Evolutionary conservation across 192 early-diverging fungal genomes (phyloP), one percentile per base, ranked within the genome.

Genomic region (Coemansia sp.): DNA sequence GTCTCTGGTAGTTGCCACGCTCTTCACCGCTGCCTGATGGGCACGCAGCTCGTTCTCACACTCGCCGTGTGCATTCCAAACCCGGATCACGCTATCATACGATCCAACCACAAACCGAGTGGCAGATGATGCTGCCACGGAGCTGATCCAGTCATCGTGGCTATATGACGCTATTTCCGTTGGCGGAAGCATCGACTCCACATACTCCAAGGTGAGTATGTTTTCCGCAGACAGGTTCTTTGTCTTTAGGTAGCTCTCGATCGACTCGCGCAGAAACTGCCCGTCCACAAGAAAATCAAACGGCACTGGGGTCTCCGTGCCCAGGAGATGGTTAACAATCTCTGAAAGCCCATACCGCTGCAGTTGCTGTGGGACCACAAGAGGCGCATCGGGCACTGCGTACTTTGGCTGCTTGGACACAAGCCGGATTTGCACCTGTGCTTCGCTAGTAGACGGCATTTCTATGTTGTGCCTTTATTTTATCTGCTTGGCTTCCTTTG

Each of bases 111-210:
- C 81, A 59, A 92, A 89, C 29, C 59, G 50, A 9, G 64, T 56
- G 14, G 52, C 23, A 25, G 64, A 54, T 30, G 62, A 45, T 9
- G 71, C 68, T 0, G 65, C 55, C 10, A 92, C 90, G 25, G 88
- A 88, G 61, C 88, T 88, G 61, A 98, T 89, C 96, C 96, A 98
- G 72, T 98, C 96, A 64, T 97, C 94, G 61, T 95, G 94, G 65
- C 93, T 86, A 62, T 86, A 91, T 20, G 92, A 83, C 15, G 88
- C 86, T 31, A 92, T 68, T 44, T 85, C 83, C 14, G 82, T 86
- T 17, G 96, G 96, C 14, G 95, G 95, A 44, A 92, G 84, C 82
- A 91, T 87, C 8, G 91, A 89, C 71, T 94, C 90, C n/a, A 97
- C 87, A 82, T 95, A 97, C 77, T 98, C 93, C 40, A 98, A 73